Conservation (phyloP, 352 stramenopile genomes). For the Phytopythium sindhum region DNA sequence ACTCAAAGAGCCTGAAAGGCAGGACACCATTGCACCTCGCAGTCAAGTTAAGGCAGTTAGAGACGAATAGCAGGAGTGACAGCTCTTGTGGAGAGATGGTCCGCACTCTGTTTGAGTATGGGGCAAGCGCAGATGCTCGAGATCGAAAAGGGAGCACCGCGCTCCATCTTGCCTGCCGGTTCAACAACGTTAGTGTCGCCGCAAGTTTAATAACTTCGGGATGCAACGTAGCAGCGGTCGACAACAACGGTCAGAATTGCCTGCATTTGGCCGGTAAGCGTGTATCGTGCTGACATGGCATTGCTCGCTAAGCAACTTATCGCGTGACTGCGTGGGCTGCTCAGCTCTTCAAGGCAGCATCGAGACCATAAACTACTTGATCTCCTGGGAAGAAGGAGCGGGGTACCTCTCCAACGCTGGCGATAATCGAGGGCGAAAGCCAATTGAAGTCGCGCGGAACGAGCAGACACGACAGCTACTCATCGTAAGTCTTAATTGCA, state of each 20-base stretch:
- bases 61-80: background rate
- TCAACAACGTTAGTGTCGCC: constrained; percentile 19
- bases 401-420: constrained; percentile 22
- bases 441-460: constrained; percentile 29
- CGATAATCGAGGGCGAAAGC: constrained; percentile 37
- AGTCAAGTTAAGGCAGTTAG: constrained; percentile 13
- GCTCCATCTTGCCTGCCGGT: constrained; percentile 33
- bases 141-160: constrained; percentile 37
- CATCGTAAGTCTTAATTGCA: constrained; percentile 18
- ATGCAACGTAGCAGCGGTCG: constrained; percentile 27
- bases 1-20: constrained; percentile 45
- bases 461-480: constrained; percentile 23
- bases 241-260: constrained; percentile 30
- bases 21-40: constrained; percentile 49
- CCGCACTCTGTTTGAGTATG: constrained; percentile 20
- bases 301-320: background rate
- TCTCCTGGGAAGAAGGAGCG: constrained; percentile 45
- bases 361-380: constrained; percentile 30
- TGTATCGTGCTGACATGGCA: background rate
- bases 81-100: constrained; percentile 21
- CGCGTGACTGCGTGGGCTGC: constrained; percentile 1
- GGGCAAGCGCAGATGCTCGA: constrained; percentile 31
- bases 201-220: constrained; percentile 25
- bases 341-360: constrained; percentile 25
- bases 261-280: constrained; percentile 52